Base-by-base conservation (phyloP, 169 alveolate species). In the Eimeria necatrix region DNA sequence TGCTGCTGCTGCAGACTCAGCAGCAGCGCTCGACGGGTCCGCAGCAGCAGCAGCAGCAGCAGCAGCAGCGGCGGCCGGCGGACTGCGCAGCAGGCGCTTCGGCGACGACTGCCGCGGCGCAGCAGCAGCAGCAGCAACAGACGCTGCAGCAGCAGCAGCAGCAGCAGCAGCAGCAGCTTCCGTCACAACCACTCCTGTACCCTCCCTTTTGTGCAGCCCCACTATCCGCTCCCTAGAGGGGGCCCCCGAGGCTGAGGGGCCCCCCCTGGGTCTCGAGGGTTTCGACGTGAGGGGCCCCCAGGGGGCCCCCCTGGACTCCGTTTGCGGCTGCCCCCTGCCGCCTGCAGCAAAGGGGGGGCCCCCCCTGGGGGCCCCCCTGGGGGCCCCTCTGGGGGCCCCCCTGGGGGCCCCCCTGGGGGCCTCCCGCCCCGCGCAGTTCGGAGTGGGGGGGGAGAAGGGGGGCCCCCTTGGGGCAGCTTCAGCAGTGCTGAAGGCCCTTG, bases 11-110 rank as follows among this genome's bases (percentile, higher is more conserved):
- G 68, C 48, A 46, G 84, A 32, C 59, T 48, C 61, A 2, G 4
- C 73, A 52, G 90, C 90, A 16, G 7, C 56, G 2, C 12, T 32
- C 41, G 56, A 18, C 22, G 88, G 70, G 3, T 49, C 60, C 20
- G 91, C 91, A 24, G 91, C 91, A 9, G 88, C 88, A 49, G 91
- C 91, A 3, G 85, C 76, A 14, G 76, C 85, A 53, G 91, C 91
- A 49, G 89, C 89, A 80, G 68, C 88, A 24, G 88, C 88, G 18
- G 84, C 84, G 16, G 84, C 84, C 4, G 84, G 84, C 12, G 87
- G 87, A 41, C 87, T 76, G 20, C 87, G 87, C 64, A 48, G 87
- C 64, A 46, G 87, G 14, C 61, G 87, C 3, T 49, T 76, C 41
- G 87, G 87, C 12, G 87, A 76, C n/a, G 87, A 48, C 4, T 41